Evolutionary conservation across 805 yeast species (phyloP).

Genomic region (Saccharomyces kudriavzevii): DNA sequence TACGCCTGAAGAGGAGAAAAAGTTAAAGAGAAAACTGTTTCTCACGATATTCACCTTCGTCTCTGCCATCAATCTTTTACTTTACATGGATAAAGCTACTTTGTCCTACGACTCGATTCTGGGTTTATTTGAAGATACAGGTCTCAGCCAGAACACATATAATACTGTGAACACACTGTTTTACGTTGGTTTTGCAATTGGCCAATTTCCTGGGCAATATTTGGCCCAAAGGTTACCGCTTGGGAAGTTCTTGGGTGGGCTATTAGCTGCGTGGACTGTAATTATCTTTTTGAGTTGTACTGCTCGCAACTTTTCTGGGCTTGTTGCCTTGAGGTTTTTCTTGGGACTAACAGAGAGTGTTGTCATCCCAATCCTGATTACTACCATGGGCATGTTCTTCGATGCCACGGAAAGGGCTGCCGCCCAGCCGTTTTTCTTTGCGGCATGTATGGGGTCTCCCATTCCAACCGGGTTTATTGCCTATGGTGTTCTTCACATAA

Average conservation of each 20-base stretch:
- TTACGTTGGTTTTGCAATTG: slow-evolving; percentile 43
- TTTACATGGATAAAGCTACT: slow-evolving; percentile 47
- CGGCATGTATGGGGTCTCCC: slow-evolving; percentile 43
- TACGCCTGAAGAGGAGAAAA: slow-evolving; percentile 37
- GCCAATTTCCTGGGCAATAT: slow-evolving; percentile 26
- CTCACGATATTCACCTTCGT: slow-evolving; percentile 33
- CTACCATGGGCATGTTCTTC: slow-evolving; percentile 44
- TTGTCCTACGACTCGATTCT: slow-evolving; percentile 41
- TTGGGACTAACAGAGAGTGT: slow-evolving; percentile 44
- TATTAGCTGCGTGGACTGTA: slow-evolving; percentile 39
- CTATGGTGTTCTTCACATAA: slow-evolving; percentile 30
- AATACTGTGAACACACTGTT: slow-evolving; percentile 45
- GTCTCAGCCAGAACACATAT: slow-evolving; percentile 36
- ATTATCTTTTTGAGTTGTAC: slow-evolving; percentile 41
- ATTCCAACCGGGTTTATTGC: slow-evolving; percentile 47
- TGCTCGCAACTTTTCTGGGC: slow-evolving; percentile 39
- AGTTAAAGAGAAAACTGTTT: slow-evolving; percentile 33
- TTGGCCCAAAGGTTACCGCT: slow-evolving; percentile 37
- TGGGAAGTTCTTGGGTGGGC: slow-evolving; percentile 32
- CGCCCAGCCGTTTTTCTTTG: slow-evolving; percentile 46
- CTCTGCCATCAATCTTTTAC: slow-evolving; percentile 34
- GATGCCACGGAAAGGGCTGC: slow-evolving; percentile 42
- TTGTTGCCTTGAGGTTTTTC: slow-evolving; percentile 41
- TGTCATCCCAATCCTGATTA: slow-evolving; percentile 38
- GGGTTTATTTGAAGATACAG: slow-evolving; percentile 41